Conservation (phyloP, 257 asterid genomes). For the Phtheirospermum japonicum region DNA sequence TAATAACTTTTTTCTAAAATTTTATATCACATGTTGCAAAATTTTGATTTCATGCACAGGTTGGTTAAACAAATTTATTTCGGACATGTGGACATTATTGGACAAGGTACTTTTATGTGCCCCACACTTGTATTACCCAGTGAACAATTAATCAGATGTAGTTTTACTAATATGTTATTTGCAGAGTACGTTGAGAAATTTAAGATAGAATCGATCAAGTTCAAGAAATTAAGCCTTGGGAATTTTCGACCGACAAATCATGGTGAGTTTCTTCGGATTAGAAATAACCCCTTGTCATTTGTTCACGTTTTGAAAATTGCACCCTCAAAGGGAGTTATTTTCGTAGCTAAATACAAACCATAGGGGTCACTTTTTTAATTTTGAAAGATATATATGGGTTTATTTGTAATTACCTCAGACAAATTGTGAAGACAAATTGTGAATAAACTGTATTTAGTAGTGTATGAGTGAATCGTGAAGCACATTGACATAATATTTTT, state of each 20-base stretch:
- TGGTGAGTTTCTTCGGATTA: conserved; percentile 43
- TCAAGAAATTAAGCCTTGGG: conserved; percentile 67
- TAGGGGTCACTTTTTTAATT: background rate
- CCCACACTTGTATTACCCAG: background rate
- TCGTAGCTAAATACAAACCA: background rate
- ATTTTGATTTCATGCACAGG: conserved; percentile 43
- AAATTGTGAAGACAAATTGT: background rate
- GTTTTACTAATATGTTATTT: conserved; percentile 21
- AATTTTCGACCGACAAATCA: conserved; percentile 75
- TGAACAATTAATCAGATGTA: background rate
- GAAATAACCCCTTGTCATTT: too few species aligned
- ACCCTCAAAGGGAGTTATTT: background rate
- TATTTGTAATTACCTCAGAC: too few species aligned
- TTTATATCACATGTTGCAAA: background rate
- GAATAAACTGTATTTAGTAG: too few species aligned
- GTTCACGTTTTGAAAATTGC: too few species aligned
- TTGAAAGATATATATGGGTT: background rate
- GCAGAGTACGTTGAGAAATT: conserved; percentile 66
- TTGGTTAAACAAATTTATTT: conserved; percentile 71
- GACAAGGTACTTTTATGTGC: conserved; percentile 55
- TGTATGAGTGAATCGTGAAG: too few species aligned
- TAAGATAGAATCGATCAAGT: conserved; percentile 63
- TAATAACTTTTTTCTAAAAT: background rate
- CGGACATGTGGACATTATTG: conserved; percentile 77
- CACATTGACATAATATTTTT: background rate